Conservation (phyloP, 495 filamentous ascomycete genomes). For the Tuber brumale region DNA sequence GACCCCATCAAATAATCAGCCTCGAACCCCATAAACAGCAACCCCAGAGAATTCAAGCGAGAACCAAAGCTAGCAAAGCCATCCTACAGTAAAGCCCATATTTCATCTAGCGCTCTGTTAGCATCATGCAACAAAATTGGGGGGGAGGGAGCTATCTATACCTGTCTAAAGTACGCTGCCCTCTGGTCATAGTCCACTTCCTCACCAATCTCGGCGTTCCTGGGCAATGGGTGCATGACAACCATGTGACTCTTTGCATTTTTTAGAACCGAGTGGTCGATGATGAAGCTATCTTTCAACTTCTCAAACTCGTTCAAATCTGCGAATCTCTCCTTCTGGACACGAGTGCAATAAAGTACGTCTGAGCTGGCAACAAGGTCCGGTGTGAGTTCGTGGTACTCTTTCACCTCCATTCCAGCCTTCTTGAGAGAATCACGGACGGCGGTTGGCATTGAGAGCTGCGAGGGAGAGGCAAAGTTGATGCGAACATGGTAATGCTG, state of each 20-base stretch:
- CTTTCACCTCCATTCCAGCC: slow-evolving; percentile 66
- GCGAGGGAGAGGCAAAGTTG: slow-evolving; percentile 77
- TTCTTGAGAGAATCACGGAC: slow-evolving; percentile 63
- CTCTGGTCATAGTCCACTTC: slow-evolving; percentile 96
- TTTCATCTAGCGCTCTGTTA: slow-evolving; percentile 68
- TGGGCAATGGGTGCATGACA: slow-evolving; percentile 89
- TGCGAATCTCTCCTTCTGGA: slow-evolving; percentile 91
- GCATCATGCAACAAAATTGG: slow-evolving; percentile 40
- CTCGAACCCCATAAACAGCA: background rate
- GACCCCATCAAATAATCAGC: background rate
- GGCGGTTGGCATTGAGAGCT: slow-evolving; percentile 66
- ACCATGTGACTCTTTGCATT: slow-evolving; percentile 84
- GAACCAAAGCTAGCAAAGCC: slow-evolving; percentile 86
- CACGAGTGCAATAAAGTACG: slow-evolving; percentile 90
- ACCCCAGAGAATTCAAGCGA: slow-evolving; percentile 49
- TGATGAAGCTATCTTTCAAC: slow-evolving; percentile 76
- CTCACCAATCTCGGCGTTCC: slow-evolving; percentile 85
- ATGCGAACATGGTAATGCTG: slow-evolving; percentile 89
- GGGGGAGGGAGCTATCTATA: slow-evolving; percentile 48
- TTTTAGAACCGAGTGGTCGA: slow-evolving; percentile 86
- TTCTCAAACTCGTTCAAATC: slow-evolving; percentile 71
- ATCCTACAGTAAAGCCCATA: slow-evolving; percentile 97
- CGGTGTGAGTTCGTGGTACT: slow-evolving; percentile 69
- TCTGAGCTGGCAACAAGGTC: slow-evolving; percentile 78
- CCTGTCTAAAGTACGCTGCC: slow-evolving; percentile 98